Evolutionary conservation across 1,284 basidiomycete species (phyloP), one percentile per base, ranked within the genome.

Genomic region (Melampsora americana): DNA sequence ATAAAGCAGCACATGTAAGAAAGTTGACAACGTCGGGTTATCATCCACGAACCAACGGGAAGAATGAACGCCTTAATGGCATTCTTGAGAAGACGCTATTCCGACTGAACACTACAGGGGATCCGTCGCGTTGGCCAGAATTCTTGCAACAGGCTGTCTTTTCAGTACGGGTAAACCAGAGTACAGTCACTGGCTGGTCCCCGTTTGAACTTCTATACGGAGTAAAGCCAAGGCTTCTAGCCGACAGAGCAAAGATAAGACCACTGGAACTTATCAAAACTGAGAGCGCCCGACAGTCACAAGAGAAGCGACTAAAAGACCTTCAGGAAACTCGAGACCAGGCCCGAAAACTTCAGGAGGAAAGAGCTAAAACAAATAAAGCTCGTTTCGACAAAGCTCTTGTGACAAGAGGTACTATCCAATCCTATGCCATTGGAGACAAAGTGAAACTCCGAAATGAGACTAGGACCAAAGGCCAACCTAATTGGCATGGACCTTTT

Each of bases 181-280:
- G 65, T 48, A 48, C n/a, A 14, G 44, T 35, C 14, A 66, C 35
- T 66, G 23, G 23, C 3, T 66, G 35, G 16, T 66, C 32, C 5
- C 65, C 65, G 2, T 67, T 48, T 48, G 39, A 67, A 39, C n/a
- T 67, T 3, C n/a, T 30, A 1, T 67, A 67, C 46, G 65, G 65
- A 14, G 42, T 67, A 16, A 11, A 4, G 16, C 65, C 65, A n/a
- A 2, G 42, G 5, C 23, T 67, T 14, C 26, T 48, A 12, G 23
- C 9, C 16, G 65, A 67, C 12, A 28, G 16, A 9, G 42, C n/a
- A n/a, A n/a, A n/a, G n/a, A n/a, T n/a, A n/a, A n/a, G n/a, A n/a
- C n/a, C n/a, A n/a, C n/a, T n/a, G 5, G 4, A 67, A 67, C 7
- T 16, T 23, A 2, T 20, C 30, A 6, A 20, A 20, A 65, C 62